Evolutionary conservation across 2,329 filamentous ascomycete species (phyloP).

Genomic region (Calonectria ilicicola): DNA sequence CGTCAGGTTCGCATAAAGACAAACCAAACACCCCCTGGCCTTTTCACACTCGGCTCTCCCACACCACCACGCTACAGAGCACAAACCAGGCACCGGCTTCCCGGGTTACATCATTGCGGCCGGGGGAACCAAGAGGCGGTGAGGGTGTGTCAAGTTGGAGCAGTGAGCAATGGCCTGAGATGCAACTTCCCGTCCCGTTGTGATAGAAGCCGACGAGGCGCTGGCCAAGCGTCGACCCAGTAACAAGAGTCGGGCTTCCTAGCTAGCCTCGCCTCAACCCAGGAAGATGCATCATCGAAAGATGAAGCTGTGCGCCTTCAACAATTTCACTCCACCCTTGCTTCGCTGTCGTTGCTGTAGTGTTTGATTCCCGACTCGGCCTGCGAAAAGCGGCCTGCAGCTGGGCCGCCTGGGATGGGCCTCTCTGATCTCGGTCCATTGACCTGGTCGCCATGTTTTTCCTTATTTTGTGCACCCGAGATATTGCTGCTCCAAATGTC

Average conservation of each 20-base stretch:
- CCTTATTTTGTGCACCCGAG: slow-evolving; percentile 9
- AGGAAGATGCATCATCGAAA: slow-evolving; percentile 4
- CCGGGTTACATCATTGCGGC: slow-evolving; percentile 41
- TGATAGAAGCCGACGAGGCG: slow-evolving; percentile 30
- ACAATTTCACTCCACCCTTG: slow-evolving; percentile 14
- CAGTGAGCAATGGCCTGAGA: slow-evolving; percentile 33
- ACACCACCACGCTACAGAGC: slow-evolving; percentile 19
- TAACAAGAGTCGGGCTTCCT: slow-evolving; percentile 27
- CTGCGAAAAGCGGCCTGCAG: slow-evolving; percentile 1
- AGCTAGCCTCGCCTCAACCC: slow-evolving; percentile 11
- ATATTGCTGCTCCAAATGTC: slow-evolving; percentile 11
- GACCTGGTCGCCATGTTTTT: background rate
- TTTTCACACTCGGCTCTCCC: slow-evolving; percentile 6
- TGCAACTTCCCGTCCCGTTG: slow-evolving; percentile 34
- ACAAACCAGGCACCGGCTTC: slow-evolving; percentile 34
- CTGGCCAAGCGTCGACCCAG: slow-evolving; percentile 39
- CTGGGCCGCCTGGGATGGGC: background rate
- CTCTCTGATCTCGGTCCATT: background rate
- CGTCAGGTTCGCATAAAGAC: slow-evolving; percentile 41
- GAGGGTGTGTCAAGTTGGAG: slow-evolving; percentile 37
- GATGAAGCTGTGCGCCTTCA: background rate
- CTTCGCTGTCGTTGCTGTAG: slow-evolving; percentile 5
- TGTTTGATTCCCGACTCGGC: background rate
- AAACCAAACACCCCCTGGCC: slow-evolving; percentile 22
- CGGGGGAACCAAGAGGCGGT: slow-evolving; percentile 41